Conservation (phyloP, 306 rosid species). For the Sphenostylis stenocarpa region DNA sequence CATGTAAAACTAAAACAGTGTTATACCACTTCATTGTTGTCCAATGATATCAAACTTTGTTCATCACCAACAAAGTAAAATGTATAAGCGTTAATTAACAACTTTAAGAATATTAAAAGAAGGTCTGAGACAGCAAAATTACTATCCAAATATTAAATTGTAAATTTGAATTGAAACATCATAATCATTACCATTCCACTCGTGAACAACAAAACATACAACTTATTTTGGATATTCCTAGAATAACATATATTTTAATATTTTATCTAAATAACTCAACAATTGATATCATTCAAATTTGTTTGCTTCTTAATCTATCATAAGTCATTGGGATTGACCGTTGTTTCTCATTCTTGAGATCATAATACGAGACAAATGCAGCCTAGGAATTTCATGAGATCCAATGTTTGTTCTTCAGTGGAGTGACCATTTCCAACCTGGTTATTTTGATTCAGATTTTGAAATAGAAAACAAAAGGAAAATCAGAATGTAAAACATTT, state of each 20-base stretch:
- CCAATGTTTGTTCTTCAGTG: slow-evolving; percentile 20
- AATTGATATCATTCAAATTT: not conserved
- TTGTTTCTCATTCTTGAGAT: not conserved
- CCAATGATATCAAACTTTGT: not conserved
- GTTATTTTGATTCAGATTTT: too few relatives aligned
- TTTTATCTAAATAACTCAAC: not conserved
- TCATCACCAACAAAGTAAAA: not conserved
- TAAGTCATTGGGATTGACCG: not conserved
- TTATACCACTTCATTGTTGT: slow-evolving; percentile 2
- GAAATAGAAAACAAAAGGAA: too few relatives aligned
- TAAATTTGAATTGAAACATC: slow-evolving; percentile 5
- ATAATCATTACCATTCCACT: slow-evolving; percentile 26
- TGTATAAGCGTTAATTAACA: not conserved
- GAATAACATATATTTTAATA: not conserved
- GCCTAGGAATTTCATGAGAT: not conserved
- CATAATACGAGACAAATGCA: not conserved
- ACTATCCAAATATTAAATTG: too few relatives aligned
- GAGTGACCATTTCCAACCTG: slow-evolving; percentile 29
- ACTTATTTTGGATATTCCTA: slow-evolving; percentile 2
- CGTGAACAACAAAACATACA: not conserved
- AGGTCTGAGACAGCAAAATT: not conserved
- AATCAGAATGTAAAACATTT: too few relatives aligned
- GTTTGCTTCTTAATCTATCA: not conserved
- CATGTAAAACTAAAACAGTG: not conserved
- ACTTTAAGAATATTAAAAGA: not conserved